A percentile compares a stretch with the other conserved stretches of the same genome.
Evolutionary conservation across 2,329 filamentous ascomycete genomes (phyloP).

Genomic region (Balansia obtecta): DNA sequence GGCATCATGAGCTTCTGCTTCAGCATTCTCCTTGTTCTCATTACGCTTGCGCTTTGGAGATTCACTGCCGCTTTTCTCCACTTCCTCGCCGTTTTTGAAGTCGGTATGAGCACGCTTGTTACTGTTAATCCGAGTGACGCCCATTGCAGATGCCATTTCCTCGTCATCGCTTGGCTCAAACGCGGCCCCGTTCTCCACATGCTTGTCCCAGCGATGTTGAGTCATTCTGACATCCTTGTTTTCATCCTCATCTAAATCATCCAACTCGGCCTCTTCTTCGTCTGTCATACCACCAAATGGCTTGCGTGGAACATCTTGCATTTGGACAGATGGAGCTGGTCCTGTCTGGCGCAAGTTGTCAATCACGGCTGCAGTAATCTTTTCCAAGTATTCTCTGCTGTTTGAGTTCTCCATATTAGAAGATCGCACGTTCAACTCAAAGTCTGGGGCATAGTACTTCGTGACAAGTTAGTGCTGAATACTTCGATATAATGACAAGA

Average conservation of each 20-base stretch:
- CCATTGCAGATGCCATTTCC: conserved; percentile 61
- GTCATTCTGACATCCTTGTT: conserved; percentile 77
- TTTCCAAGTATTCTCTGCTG: conserved; percentile 66
- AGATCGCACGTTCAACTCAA: conserved; percentile 78
- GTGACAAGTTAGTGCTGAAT: conserved; percentile 11
- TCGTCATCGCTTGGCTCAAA: conserved; percentile 85
- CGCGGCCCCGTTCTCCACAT: conserved; percentile 64
- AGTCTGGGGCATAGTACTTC: conserved; percentile 84
- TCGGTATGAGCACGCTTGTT: conserved; percentile 40
- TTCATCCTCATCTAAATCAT: conserved; percentile 69
- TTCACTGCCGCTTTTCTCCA: conserved; percentile 24
- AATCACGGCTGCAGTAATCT: conserved; percentile 68
- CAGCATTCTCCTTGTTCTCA: conserved; percentile 16
- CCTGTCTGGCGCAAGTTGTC: conserved; percentile 82
- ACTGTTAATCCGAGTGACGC: conserved; percentile 44
- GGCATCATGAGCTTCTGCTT: conserved; percentile 21
- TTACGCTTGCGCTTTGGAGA: conserved; percentile 24
- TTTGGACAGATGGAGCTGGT: conserved; percentile 79
- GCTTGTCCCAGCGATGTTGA: conserved; percentile 71
- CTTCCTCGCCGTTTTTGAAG: conserved; percentile 30
- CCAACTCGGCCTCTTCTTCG: conserved; percentile 52
- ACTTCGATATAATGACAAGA: neutral
- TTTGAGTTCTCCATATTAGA: conserved; percentile 89
- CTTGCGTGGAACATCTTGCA: conserved; percentile 61
- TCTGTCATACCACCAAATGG: conserved; percentile 51